Base-by-base conservation (phyloP, 768 basidiomycete species). In the Neoboletus brunneissimus region DNA sequence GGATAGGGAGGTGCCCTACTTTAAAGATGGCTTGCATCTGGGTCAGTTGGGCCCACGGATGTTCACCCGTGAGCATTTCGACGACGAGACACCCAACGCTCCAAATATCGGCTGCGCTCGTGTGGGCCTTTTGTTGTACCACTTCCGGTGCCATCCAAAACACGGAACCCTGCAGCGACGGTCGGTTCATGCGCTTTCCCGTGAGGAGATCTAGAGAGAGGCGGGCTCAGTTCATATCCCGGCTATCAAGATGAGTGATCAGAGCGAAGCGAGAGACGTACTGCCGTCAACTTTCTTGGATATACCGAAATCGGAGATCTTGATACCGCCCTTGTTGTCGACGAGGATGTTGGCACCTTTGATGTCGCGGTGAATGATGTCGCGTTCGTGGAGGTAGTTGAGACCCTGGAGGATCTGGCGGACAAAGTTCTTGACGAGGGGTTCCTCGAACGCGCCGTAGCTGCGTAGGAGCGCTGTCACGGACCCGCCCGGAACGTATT, bases 131-230 rank as follows among this genome's bases (percentile, higher is more conserved):
- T 75, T 99, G 97, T 67, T 95, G 95, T 56, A 98, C 97, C 20
- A 98, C 94, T 73, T 98, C 96, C 0, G 96, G 96, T 0, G 96
- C 96, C 96, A 98, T 98, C 96, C 96, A 98, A 74, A 97, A 98
- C 12, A 98, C 95, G 1, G 94, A 97, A 2, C 97, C 97, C 72
- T 98, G 97, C 6, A 98, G 76, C 1, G 97, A 98, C 5, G 94
- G 91, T 8, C 97, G 81, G 68, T 98, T 88, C 43, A 86, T 81
- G 23, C 88, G 85, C 54, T 88, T 85, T 12, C 86, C 86, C 23
- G 76, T 76, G 32, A 78, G 66, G 31, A 82, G 70, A 60, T 74
- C 76, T 79, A 48, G 0, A 12, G 11, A n/a, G 38, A 40, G 20
- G 34, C 8, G 22, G 15, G 7, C 10, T 60, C 37, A 53, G 52